Percentiles rank a stretch among this genome's conserved stretches.
Evolutionary conservation across 164 flowering plant genomes (phyloP).

Genomic region (Magnolia changhungtana): DNA sequence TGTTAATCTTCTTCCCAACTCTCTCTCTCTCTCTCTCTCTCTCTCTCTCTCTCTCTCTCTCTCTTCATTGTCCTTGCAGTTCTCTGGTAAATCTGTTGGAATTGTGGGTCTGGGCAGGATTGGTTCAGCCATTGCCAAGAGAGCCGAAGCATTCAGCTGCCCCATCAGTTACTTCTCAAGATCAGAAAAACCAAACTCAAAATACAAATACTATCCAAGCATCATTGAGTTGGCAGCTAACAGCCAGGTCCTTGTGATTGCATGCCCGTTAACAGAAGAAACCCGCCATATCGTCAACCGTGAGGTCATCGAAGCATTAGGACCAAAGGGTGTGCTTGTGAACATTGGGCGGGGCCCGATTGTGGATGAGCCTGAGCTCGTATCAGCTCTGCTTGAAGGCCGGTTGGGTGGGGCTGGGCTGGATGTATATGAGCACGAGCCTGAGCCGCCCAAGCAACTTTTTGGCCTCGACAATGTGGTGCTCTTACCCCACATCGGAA

Average conservation of each 20-base stretch:
- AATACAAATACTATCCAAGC: slow-evolving; percentile 55
- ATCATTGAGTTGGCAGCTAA: slow-evolving; percentile 58
- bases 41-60: background rate
- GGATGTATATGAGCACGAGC: slow-evolving; percentile 53
- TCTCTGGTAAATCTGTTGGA: slow-evolving; percentile 63
- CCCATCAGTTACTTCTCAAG: slow-evolving; percentile 59
- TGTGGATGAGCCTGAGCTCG: slow-evolving; percentile 55
- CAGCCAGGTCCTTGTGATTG: slow-evolving; percentile 58
- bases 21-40: background rate
- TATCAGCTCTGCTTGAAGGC: slow-evolving; percentile 53
- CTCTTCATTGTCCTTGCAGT: slow-evolving; percentile 32
- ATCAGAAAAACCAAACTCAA: slow-evolving; percentile 46
- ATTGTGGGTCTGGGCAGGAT: slow-evolving; percentile 80
- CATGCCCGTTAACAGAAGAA: slow-evolving; percentile 66
- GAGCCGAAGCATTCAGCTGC: slow-evolving; percentile 80
- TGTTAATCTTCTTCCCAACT: background rate
- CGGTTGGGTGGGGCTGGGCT: slow-evolving; percentile 61
- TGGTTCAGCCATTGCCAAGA: slow-evolving; percentile 70
- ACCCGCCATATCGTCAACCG: slow-evolving; percentile 71
- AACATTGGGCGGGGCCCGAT: slow-evolving; percentile 65
- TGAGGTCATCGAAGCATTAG: slow-evolving; percentile 65
- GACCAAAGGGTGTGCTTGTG: slow-evolving; percentile 64
- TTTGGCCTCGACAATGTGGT: slow-evolving; percentile 44
- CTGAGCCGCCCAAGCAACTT: slow-evolving; percentile 41
- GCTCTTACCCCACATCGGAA: slow-evolving; percentile 44